Conservation (phyloP, 192 early-diverging fungal genomes). For the Gorgonomyces haynaldii region DNA sequence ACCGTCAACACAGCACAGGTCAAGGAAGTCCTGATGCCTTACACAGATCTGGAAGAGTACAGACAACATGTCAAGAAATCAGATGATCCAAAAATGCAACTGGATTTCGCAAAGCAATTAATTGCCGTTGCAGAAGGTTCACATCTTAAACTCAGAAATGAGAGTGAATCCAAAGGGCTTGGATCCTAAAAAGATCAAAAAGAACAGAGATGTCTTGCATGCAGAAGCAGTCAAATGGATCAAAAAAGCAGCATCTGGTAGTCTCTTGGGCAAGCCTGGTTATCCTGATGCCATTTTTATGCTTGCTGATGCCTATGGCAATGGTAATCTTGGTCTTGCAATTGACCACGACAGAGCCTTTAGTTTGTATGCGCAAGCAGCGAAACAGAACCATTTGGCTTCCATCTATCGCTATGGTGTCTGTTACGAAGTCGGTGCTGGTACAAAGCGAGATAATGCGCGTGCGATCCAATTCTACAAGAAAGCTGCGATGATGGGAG, state of each 20-base stretch:
- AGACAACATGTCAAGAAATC: conserved; percentile 27
- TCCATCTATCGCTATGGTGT: conserved; percentile 90
- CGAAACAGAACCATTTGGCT: conserved; percentile 82
- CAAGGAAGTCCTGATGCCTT: not conserved
- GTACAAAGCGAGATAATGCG: conserved; percentile 70
- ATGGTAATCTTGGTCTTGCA: conserved; percentile 63
- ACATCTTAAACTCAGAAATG: conserved; percentile 3
- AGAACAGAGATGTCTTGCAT: conserved; percentile 60
- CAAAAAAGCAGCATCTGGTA: conserved; percentile 39
- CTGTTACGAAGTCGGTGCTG: conserved; percentile 93
- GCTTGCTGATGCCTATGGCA: conserved; percentile 80
- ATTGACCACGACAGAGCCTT: conserved; percentile 86
- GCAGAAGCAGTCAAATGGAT: conserved; percentile 75
- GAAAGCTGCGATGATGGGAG: conserved; percentile 81
- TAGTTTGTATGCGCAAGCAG: conserved; percentile 77
- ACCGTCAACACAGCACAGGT: not conserved
- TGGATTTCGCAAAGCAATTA: conserved; percentile 80
- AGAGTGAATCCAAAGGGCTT: conserved; percentile 37
- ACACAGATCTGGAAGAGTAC: conserved; percentile 19
- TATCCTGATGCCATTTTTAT: conserved; percentile 88
- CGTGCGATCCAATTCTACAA: conserved; percentile 84
- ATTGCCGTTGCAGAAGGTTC: conserved; percentile 64
- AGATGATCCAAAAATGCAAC: conserved; percentile 59
- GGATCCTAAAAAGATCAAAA: conserved; percentile 55
- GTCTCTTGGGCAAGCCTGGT: conserved; percentile 39